A percentile compares a stretch with the other conserved stretches of the same genome.
Evolutionary conservation across 352 stramenopile genomes (phyloP).

Genomic region (Pythium monospermum): DNA sequence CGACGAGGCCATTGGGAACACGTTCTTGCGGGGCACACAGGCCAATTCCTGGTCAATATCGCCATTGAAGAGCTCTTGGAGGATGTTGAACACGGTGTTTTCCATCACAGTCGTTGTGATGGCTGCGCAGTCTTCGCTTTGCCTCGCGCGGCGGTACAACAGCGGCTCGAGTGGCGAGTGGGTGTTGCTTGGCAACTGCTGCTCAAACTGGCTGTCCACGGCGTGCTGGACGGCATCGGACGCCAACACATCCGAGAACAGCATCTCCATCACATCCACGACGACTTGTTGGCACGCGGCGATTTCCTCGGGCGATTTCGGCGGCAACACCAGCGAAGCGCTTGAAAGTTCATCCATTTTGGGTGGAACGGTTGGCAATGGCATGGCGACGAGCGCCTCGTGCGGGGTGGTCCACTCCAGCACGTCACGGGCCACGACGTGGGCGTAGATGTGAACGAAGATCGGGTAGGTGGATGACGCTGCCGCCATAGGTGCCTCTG

Average conservation of each 20-base stretch:
- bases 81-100: conserved; percentile 76
- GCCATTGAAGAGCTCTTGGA: conserved; percentile 79
- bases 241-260: conserved; percentile 56
- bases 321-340: neutral
- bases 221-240: conserved; percentile 42
- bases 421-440: conserved; percentile 42
- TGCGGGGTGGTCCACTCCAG: conserved; percentile 30
- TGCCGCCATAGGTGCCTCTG: neutral
- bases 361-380: too few relatives aligned
- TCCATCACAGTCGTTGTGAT: conserved; percentile 62
- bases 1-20: conserved; percentile 37
- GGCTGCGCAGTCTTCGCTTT: conserved; percentile 57
- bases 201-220: conserved; percentile 30
- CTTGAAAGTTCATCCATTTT: neutral
- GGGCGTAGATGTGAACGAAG: conserved; percentile 49
- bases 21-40: conserved; percentile 52
- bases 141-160: conserved; percentile 23
- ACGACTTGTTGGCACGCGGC: conserved; percentile 37
- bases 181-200: neutral
- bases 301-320: neutral
- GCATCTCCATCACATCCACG: conserved; percentile 47
- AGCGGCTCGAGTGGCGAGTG: conserved; percentile 2
- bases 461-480: conserved; percentile 19
- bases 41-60: conserved; percentile 65
- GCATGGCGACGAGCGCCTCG: neutral